Evolutionary conservation across 106 monocot species (phyloP).

Genomic region (Dioscorea zingiberensis): DNA sequence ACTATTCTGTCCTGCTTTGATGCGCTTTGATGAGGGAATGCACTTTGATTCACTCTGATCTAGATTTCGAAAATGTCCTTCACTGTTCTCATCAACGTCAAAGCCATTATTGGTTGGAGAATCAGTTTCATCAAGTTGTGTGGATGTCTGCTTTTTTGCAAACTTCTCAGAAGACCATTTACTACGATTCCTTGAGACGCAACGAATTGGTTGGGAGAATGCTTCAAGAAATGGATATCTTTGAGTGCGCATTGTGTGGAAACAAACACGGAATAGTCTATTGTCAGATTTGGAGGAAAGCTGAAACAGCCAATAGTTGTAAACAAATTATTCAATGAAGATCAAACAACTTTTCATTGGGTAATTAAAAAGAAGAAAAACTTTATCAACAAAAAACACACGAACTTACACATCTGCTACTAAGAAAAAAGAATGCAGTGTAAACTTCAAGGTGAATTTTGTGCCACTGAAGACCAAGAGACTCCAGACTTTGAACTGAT

Average conservation of each 20-base stretch:
- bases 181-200: slow-evolving; percentile 67
- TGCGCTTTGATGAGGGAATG: slow-evolving; percentile 23
- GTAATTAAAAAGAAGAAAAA: too few relatives aligned
- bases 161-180: slow-evolving; percentile 14
- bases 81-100: too few relatives aligned
- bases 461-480: too few relatives aligned
- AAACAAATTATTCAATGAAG: not conserved
- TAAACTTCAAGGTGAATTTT: too few relatives aligned
- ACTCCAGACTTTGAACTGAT: too few relatives aligned
- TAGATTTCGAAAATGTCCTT: not conserved
- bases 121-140: too few relatives aligned
- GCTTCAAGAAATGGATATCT: slow-evolving; percentile 79
- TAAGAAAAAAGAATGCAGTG: too few relatives aligned
- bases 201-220: slow-evolving; percentile 71
- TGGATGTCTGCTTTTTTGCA: slow-evolving; percentile 20
- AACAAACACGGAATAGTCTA: slow-evolving; percentile 65
- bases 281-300: slow-evolving; percentile 89
- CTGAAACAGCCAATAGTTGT: slow-evolving; percentile 36
- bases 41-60: slow-evolving; percentile 17
- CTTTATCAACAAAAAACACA: too few relatives aligned
- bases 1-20: slow-evolving; percentile 23
- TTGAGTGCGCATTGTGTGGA: slow-evolving; percentile 29
- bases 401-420: too few relatives aligned
- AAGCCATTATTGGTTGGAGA: too few relatives aligned
- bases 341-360: too few relatives aligned